These are phyloP conservation scores for Zoysia japonica DNA, from an alignment of 176 grass and related monocot species.

Conservation along the genomic window DNA sequence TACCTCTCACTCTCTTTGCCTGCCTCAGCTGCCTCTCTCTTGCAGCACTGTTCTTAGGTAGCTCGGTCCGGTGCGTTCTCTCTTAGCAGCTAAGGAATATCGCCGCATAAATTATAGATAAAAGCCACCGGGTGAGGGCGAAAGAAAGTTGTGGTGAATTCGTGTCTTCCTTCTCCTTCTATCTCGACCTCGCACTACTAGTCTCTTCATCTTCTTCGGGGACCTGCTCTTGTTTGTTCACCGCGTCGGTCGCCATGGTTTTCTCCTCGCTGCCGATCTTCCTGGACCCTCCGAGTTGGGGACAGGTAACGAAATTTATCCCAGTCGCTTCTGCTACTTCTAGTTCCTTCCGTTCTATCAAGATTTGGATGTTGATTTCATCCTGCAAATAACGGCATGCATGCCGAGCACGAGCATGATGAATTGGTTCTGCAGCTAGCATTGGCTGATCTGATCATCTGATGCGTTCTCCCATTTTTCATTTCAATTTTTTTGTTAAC, in stretches of 20 bases:
- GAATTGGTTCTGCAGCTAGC: not conserved
- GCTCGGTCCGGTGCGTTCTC: conserved; percentile 39
- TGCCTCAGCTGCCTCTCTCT: conserved; percentile 20
- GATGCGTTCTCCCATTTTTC: not conserved
- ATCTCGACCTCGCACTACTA: not conserved
- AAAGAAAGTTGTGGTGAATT: conserved; percentile 41
- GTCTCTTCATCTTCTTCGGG: no score
- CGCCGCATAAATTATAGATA: conserved; percentile 67
- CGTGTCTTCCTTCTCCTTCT: conserved; percentile 20
- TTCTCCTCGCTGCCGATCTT: conserved; percentile 89
- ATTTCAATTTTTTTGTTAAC: not conserved
- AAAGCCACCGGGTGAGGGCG: conserved; percentile 43
- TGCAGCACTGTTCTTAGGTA: conserved; percentile 10
- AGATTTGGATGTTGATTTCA: not conserved
- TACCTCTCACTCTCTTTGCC: not conserved
- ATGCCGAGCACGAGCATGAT: not conserved
- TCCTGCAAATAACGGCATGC: not conserved
- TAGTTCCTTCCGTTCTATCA: not conserved
- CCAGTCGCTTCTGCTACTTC: not conserved
- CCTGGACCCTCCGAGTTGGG: conserved; percentile 90
- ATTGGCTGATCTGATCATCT: not conserved
- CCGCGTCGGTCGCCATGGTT: conserved; percentile 55
- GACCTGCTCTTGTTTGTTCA: not conserved
- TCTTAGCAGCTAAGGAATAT: conserved; percentile 54
- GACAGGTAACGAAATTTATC: conserved; percentile 54